phyloP scores from a whole-genome alignment of 108 stramenopile species.

The Bacterosira constricta region DNA sequence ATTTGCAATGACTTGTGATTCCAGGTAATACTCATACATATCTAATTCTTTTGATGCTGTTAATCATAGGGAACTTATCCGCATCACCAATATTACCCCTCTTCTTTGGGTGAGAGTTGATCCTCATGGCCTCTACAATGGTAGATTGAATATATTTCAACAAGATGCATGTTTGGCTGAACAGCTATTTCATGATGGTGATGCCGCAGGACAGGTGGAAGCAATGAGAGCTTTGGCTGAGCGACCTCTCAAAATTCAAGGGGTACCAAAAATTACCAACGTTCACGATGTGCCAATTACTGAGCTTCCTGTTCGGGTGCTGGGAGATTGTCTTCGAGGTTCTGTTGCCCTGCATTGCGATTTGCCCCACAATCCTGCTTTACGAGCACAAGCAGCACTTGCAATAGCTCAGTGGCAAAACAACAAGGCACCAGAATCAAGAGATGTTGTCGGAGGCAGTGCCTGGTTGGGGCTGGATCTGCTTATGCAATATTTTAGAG shows the following conservation, averaged over 20 bases:
- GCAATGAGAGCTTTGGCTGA: constrained; percentile 82
- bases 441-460: constrained; percentile 61
- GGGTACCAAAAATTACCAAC: constrained; percentile 67
- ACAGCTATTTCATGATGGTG: constrained; percentile 87
- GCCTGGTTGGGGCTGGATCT: constrained; percentile 81
- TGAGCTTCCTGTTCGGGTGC: constrained; percentile 82
- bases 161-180: constrained; percentile 89
- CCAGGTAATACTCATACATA: too few species aligned
- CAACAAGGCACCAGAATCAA: constrained; percentile 79
- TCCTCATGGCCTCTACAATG: constrained; percentile 79
- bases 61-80: constrained; percentile 87
- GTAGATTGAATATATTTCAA: constrained; percentile 75
- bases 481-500: constrained; percentile 83
- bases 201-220: constrained; percentile 81
- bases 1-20: too few species aligned
- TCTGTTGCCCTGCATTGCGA: constrained; percentile 81
- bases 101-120: constrained; percentile 87
- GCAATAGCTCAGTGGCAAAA: constrained; percentile 92
- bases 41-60: too few species aligned
- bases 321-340: constrained; percentile 86
- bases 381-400: constrained; percentile 80
- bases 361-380: constrained; percentile 82
- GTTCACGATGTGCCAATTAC: constrained; percentile 79
- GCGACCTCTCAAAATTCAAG: constrained; percentile 82
- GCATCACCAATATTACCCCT: constrained; percentile 84